Base-by-base conservation (phyloP, 257 asterid species). In the Rehmannia glutinosa region DNA sequence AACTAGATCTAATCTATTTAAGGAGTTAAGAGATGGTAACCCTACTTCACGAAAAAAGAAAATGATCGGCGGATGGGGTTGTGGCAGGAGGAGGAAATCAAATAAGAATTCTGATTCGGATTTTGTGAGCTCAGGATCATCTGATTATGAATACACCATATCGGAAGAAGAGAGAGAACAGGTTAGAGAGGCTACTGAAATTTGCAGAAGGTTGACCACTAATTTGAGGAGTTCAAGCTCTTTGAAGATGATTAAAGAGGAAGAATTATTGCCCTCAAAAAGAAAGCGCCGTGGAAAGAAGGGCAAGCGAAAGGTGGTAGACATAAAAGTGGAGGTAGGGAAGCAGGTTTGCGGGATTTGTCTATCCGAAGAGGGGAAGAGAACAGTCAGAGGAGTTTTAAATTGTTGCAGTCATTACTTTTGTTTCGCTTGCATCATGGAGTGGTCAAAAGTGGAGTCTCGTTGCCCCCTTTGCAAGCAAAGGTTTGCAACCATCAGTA, bases 131-230 rank as follows among this genome's bases (percentile, higher is more conserved):
- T 87, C 88, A 38, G 92, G 78, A 47, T 74, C 88, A 69, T 82
- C 88, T 38, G 96, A 85, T 76, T 81, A 43, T 62, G 95, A 89
- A 4, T 89, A 74, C 78, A 85, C 92, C 9, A 78, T 86, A 28
- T 92, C 97, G 33, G 98, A 92, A 73, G 98, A 92, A 86, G 98
- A 92, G 86, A 87, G 97, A 64, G 91, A 92, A 69, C 96, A 87
- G 76, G 39, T 92, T 70, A 86, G 78, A 80, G 97, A 92, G 77
- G 97, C 96, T 58, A 75, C 28, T 68, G 75, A 66, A 55, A 68
- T 85, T 35, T 85, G 89, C 57, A 73, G 84, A 39, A 76, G 71
- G 70, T 58, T 70, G 80, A 85, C n/a, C n/a, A n/a, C n/a, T n/a
- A n/a, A n/a, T n/a, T n/a, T n/a, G n/a, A n/a, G 90, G 89, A 81